Percentiles rank a stretch among this genome's conserved stretches.
Evolutionary conservation across 2,329 filamentous ascomycete genomes (phyloP).

Genomic region (Sarocladium strictum): DNA sequence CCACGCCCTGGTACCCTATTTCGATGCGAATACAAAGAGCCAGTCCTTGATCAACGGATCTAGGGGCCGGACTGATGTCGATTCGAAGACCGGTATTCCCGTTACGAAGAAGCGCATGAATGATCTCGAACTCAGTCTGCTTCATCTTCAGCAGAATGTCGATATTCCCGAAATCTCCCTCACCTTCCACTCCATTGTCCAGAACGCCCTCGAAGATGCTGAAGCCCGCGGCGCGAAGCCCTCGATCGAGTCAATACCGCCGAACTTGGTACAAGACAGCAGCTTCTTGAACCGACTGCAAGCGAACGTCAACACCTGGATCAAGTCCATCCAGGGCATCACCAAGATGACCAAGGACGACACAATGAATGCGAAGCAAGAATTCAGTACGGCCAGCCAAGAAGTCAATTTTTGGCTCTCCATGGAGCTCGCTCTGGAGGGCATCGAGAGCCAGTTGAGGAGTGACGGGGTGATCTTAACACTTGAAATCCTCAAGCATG

Average conservation of each 20-base stretch:
- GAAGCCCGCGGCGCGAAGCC: constrained; percentile 60
- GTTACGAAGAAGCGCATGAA: constrained; percentile 97
- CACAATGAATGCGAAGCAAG: constrained; percentile 48
- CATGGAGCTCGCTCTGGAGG: constrained; percentile 89
- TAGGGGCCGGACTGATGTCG: constrained; percentile 74
- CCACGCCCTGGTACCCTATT: constrained; percentile 88
- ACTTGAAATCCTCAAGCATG: constrained; percentile 90
- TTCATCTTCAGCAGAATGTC: constrained; percentile 93
- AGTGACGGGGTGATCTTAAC: constrained; percentile 88
- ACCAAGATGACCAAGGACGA: constrained; percentile 91
- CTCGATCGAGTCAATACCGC: constrained; percentile 71
- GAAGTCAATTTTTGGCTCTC: constrained; percentile 99
- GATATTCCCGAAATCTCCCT: constrained; percentile 92
- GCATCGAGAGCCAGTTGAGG: constrained; percentile 81
- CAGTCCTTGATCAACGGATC: constrained; percentile 61
- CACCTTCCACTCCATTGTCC: constrained; percentile 82
- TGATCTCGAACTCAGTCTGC: constrained; percentile 82
- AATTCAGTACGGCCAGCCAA: constrained; percentile 72
- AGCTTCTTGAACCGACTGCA: constrained; percentile 91
- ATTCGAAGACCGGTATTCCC: constrained; percentile 89
- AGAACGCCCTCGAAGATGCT: constrained; percentile 76
- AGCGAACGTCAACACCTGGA: constrained; percentile 93
- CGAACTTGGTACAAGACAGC: constrained; percentile 75
- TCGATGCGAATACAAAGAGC: constrained; percentile 89
- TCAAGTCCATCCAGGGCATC: constrained; percentile 95